Conservation (phyloP, 2,329 filamentous ascomycete species). For the Cercospora canescens region DNA sequence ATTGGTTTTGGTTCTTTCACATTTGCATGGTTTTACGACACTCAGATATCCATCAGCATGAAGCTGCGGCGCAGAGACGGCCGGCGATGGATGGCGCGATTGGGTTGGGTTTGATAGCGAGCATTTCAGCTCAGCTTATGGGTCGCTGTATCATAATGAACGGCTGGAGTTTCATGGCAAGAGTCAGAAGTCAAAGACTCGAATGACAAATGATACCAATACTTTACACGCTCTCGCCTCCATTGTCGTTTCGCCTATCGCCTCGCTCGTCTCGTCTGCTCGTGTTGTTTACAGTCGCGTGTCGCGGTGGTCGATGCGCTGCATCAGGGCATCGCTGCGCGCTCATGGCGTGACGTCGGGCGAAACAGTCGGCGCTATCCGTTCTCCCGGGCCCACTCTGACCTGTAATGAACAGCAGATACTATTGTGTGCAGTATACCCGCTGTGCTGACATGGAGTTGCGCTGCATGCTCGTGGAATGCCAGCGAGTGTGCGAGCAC, state of each 20-base stretch:
- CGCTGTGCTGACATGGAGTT: not conserved
- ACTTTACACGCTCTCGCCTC: conserved; percentile 15
- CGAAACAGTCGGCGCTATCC: not conserved
- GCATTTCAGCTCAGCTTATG: conserved; percentile 31
- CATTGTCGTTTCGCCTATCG: not conserved
- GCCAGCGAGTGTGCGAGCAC: not conserved
- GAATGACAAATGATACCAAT: conserved; percentile 30
- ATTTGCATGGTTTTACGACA: conserved; percentile 38
- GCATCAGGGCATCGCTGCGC: too few species aligned
- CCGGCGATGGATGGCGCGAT: conserved; percentile 37
- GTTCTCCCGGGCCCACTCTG: not conserved
- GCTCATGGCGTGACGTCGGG: conserved; percentile 8
- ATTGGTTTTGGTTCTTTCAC: conserved; percentile 26
- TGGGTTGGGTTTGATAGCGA: conserved; percentile 29
- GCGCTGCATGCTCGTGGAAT: not conserved
- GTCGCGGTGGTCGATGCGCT: conserved; percentile 4
- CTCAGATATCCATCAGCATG: conserved; percentile 38
- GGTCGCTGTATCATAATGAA: conserved; percentile 35
- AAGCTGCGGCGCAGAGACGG: conserved; percentile 32
- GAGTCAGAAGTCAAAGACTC: conserved; percentile 29
- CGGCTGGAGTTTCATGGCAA: conserved; percentile 31
- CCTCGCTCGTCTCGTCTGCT: conserved; percentile 9
- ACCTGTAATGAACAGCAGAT: not conserved
- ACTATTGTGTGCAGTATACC: not conserved
- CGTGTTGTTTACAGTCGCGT: conserved; percentile 21